These are phyloP conservation scores for Aegilops umbellulata DNA, from an alignment of 176 grass and related monocot genomes.

Conservation along the genomic window DNA sequence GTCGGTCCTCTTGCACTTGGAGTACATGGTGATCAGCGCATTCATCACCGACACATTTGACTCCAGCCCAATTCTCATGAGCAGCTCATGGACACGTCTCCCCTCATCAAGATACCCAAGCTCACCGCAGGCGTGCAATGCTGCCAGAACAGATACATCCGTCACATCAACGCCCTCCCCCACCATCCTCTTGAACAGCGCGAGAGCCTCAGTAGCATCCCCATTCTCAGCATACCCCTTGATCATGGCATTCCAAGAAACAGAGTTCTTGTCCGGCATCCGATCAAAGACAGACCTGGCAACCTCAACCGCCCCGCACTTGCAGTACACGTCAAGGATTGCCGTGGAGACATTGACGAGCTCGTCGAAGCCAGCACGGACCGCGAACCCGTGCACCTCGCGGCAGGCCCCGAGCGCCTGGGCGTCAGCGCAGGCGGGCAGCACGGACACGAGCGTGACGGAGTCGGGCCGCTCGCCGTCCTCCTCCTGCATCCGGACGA, in stretches of 20 bases:
- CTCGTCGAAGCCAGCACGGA: conserved; percentile 23
- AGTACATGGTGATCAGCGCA: conserved; percentile 46
- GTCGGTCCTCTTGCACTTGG: conserved; percentile 50
- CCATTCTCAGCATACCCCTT: conserved; percentile 48
- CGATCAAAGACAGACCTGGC: conserved; percentile 37
- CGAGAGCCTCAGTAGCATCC: conserved; percentile 32
- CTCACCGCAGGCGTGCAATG: conserved; percentile 51
- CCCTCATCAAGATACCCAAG: conserved; percentile 46
- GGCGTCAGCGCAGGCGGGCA: conserved; percentile 33
- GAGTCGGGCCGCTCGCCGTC: conserved; percentile 32
- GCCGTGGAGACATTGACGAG: conserved; percentile 55
- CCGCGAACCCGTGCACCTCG: conserved; percentile 38
- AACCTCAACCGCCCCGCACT: conserved; percentile 29
- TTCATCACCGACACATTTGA: conserved; percentile 56
- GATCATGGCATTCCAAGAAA: conserved; percentile 67
- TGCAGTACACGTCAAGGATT: conserved; percentile 51
- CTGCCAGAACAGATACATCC: conserved; percentile 37
- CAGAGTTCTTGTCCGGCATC: conserved; percentile 41
- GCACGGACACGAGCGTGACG: conserved; percentile 42
- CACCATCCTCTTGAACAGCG: conserved; percentile 47
- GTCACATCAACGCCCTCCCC: conserved; percentile 39
- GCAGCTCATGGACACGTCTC: conserved; percentile 41
- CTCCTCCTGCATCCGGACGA: conserved; percentile 40
- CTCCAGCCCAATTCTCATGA: conserved; percentile 17
- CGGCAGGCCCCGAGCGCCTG: conserved; percentile 5